Evolutionary conservation across 2,329 filamentous ascomycete genomes (phyloP).

Genomic region (Penicillium sp.): DNA sequence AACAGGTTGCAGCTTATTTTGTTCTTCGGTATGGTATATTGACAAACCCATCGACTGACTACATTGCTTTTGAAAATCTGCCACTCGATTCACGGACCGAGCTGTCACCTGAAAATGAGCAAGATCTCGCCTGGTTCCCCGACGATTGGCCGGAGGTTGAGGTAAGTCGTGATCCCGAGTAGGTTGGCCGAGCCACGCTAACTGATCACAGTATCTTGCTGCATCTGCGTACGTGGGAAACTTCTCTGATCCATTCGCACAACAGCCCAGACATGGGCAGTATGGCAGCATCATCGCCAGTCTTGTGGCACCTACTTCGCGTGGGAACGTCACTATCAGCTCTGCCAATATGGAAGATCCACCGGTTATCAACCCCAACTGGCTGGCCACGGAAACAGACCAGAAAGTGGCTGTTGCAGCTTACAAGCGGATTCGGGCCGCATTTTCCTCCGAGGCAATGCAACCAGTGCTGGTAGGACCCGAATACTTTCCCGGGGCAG

Average conservation of each 20-base stretch:
- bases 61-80: constrained; percentile 33
- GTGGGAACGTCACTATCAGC: constrained; percentile 44
- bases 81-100: constrained; percentile 17
- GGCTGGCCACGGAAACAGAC: constrained; percentile 43
- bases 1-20: constrained; percentile 14
- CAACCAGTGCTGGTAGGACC: constrained; percentile 29
- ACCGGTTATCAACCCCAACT: constrained; percentile 47
- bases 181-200: background rate
- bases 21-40: constrained; percentile 22
- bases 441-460: constrained; percentile 29
- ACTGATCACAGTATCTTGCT: constrained; percentile 23
- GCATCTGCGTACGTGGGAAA: constrained; percentile 27
- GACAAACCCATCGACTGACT: constrained; percentile 27
- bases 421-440: constrained; percentile 42
- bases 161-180: constrained; percentile 9
- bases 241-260: constrained; percentile 21
- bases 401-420: constrained; percentile 42
- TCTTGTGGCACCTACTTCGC: constrained; percentile 38
- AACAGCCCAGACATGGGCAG: constrained; percentile 23
- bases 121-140: constrained; percentile 27
- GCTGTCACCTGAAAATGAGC: constrained; percentile 17
- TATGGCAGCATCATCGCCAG: constrained; percentile 27
- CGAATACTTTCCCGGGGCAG: constrained; percentile 36
- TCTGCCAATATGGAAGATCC: constrained; percentile 27
- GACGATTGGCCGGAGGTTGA: constrained; percentile 39